Evolutionary conservation across 169 alveolate genomes (phyloP).

Genomic region (Fabrea salina): DNA sequence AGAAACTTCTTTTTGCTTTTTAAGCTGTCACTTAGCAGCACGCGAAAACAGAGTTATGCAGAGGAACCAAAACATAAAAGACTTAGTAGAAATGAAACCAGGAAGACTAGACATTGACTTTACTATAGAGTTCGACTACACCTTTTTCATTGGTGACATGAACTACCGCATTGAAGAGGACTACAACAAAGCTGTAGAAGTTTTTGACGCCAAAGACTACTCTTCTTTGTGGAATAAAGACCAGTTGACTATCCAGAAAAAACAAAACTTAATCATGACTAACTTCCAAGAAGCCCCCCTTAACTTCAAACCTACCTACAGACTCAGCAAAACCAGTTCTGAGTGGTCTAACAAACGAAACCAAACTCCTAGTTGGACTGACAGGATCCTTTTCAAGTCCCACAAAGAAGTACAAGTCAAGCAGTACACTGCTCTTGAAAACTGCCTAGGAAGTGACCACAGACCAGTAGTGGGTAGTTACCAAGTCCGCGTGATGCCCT

Average conservation of each 20-base stretch:
- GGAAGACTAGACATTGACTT: conserved; percentile 38
- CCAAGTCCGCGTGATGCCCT: neutral
- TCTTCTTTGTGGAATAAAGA: conserved; percentile 18
- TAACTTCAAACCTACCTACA: conserved; percentile 49
- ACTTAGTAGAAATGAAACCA: conserved; percentile 29
- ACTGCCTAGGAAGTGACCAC: conserved; percentile 53
- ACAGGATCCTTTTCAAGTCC: conserved; percentile 40
- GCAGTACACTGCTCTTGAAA: conserved; percentile 29
- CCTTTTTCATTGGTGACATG: conserved; percentile 50
- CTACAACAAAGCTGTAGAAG: conserved; percentile 6
- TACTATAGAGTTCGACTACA: conserved; percentile 39
- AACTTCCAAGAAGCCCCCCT: conserved; percentile 34
- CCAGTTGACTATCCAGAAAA: conserved; percentile 14
- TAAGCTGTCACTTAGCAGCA: conserved; percentile 47
- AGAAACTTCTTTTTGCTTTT: conserved; percentile 40
- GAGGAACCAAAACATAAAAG: conserved; percentile 43
- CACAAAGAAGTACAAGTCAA: neutral
- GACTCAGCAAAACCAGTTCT: neutral
- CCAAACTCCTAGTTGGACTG: conserved; percentile 59
- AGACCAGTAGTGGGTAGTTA: conserved; percentile 42
- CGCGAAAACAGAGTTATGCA: conserved; percentile 31
- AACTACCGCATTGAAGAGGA: conserved; percentile 48
- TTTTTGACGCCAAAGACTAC: neutral
- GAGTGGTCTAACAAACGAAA: conserved; percentile 47
- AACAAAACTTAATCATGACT: conserved; percentile 9